A percentile compares a stretch with the other conserved stretches of the same genome.
These are phyloP conservation scores for Sugiyamaella mastotermitis DNA, from an alignment of 805 yeast species.

Conservation along the genomic window DNA sequence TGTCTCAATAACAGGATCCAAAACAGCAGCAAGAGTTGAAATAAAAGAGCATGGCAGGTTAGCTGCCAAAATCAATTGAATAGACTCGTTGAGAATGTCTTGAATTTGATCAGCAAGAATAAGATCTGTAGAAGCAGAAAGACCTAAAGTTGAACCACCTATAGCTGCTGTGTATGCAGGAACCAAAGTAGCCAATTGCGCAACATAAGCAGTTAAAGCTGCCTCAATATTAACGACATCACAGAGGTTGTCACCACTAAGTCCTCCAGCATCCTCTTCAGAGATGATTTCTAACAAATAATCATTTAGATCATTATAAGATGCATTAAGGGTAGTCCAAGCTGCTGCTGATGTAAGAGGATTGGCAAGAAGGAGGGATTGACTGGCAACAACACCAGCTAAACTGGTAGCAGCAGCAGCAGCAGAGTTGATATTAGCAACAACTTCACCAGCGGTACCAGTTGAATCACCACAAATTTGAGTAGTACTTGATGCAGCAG, in stretches of 20 bases:
- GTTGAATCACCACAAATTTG: conserved; percentile 4
- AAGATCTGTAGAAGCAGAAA: conserved; percentile 3
- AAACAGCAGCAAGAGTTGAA: conserved; percentile 2
- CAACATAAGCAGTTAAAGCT: conserved; percentile 1
- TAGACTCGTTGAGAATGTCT: conserved; percentile 3
- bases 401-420: conserved; percentile 5
- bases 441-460: conserved; percentile 6
- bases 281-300: background rate
- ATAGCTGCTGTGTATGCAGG: conserved; percentile 3
- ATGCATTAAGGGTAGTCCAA: conserved; percentile 1
- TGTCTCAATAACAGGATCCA: conserved; percentile 2
- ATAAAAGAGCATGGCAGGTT: conserved; percentile 4
- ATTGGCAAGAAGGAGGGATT: conserved; percentile 1
- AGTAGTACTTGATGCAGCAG: conserved; percentile 3
- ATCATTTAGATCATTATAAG: conserved; percentile 1
- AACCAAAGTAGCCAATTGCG: conserved; percentile 4
- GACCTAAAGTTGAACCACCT: conserved; percentile 5
- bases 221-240: conserved; percentile 3
- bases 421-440: conserved; percentile 6
- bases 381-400: conserved; percentile 3
- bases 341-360: conserved; percentile 2
- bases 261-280: conserved; percentile 5
- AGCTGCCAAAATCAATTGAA: conserved; percentile 2
- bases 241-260: conserved; percentile 2
- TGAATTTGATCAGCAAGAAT: conserved; percentile 2